These are phyloP conservation scores for Crassisporium funariophilum DNA, from an alignment of 768 basidiomycete species.

Conservation along the genomic window DNA sequence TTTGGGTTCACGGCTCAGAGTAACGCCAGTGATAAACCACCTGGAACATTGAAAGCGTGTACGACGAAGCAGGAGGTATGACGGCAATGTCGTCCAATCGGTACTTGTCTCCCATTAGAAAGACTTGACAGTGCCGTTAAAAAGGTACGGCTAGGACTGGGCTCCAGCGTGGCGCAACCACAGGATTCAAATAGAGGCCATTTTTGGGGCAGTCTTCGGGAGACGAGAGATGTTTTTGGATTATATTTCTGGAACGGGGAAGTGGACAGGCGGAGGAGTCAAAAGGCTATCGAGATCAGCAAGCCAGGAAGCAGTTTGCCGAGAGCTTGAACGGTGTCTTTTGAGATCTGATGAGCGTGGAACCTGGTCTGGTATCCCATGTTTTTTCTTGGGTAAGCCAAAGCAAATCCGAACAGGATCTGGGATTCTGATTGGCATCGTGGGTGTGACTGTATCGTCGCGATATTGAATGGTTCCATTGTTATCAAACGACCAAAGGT, in stretches of 20 bases:
- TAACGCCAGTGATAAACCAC: slow-evolving; percentile 1
- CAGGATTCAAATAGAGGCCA: too few relatives aligned
- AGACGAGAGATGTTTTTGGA: slow-evolving; percentile 5
- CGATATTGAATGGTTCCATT: too few relatives aligned
- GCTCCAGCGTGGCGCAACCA: too few relatives aligned
- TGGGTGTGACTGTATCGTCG: slow-evolving; percentile 15
- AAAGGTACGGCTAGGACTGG: too few relatives aligned
- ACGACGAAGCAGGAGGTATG: slow-evolving; percentile 4
- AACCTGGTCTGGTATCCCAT: slow-evolving; percentile 9
- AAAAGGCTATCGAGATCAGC: slow-evolving; percentile 32
- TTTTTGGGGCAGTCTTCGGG: too few relatives aligned
- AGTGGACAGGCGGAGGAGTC: slow-evolving; percentile 21
- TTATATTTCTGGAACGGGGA: slow-evolving; percentile 26
- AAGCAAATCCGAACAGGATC: slow-evolving; percentile 24
- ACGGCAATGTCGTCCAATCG: too few relatives aligned
- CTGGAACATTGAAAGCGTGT: slow-evolving; percentile 5
- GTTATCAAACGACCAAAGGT: too few relatives aligned
- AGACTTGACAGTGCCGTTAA: too few relatives aligned
- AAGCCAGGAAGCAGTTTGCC: slow-evolving; percentile 6
- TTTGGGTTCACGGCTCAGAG: neutral
- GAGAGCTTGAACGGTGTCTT: slow-evolving; percentile 17
- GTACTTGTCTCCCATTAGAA: too few relatives aligned
- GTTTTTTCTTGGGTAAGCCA: slow-evolving; percentile 10
- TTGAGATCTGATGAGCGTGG: slow-evolving; percentile 18
- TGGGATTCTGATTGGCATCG: slow-evolving; percentile 29